Evolutionary conservation across 768 basidiomycete species (phyloP), one percentile per base, ranked within the genome.

Genomic region (Cystofilobasidium ferigula): DNA sequence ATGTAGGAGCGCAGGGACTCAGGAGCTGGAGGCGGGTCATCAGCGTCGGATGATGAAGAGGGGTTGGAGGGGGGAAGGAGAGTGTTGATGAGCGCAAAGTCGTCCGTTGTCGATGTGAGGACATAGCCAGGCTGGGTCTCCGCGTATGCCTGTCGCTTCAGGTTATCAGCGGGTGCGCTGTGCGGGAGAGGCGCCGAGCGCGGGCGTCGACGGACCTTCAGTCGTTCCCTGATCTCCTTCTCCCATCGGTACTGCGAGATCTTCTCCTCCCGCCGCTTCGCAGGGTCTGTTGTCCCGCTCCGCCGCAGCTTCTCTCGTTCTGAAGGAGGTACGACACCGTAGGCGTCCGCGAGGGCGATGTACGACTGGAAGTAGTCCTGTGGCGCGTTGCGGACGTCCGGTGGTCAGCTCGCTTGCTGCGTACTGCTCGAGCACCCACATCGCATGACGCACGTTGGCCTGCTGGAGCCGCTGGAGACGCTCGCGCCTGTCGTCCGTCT

Each of bases 201-300:
- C 18, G 16, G 57, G 4, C 8, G 12, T 35, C 24, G 24, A 73
- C 77, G 57, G 62, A 88, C 89, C 77, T 89, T 82, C 32, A 97
- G 82, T 64, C 81, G 81, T 24, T 77, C 76, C 62, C 84, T 82
- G 34, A 97, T 76, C 40, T 87, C 86, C 75, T 88, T 93, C 76
- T 94, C 91, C 64, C 83, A 82, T 75, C 86, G 85, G 75, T 84
- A 97, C 73, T 93, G 92, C 68, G 83, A 85, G 69, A 99, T 95
- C 79, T 95, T 99, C 38, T 85, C 75, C 70, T 94, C 91, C 70
- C 95, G 78, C 63, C 86, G 81, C 72, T 81, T 83, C 1, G 83
- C 81, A 24, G 85, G 82, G 74, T 97, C 87, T 32, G 65, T 56
- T 4, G 72, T 63, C 7, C 69, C 67, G 1, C 61, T 64, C 22